A percentile compares a stretch with the other conserved stretches of the same genome.
phyloP scores from a whole-genome alignment of 306 rosid species.

The Castanea sativa region DNA sequence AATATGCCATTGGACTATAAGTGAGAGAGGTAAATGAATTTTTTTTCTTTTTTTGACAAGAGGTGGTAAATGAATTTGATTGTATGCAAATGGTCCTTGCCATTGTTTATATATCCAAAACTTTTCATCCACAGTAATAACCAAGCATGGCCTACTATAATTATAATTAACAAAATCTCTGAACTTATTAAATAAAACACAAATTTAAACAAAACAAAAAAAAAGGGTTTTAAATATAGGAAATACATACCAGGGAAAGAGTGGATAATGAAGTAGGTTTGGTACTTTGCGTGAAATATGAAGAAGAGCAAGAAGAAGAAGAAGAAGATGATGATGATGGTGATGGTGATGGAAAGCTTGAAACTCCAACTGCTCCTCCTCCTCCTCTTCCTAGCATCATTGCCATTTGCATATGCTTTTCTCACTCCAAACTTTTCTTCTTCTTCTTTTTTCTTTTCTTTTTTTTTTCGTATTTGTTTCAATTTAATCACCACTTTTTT shows the following conservation, averaged over 20 bases:
- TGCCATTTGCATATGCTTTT: conserved; percentile 48
- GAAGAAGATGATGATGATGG: conserved; percentile 26
- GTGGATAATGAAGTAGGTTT: conserved; percentile 36
- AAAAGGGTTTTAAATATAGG: neutral
- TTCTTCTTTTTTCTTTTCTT: neutral
- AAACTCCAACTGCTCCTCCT: conserved; percentile 38
- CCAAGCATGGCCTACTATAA: too few species aligned
- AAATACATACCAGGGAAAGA: conserved; percentile 44
- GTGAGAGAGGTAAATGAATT: too few species aligned
- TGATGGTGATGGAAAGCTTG: conserved; percentile 45
- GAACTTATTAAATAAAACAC: neutral
- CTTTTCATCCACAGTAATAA: too few species aligned
- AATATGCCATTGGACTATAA: too few species aligned
- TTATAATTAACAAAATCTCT: neutral
- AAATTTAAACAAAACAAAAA: neutral
- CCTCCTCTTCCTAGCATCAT: conserved; percentile 55
- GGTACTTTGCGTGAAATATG: conserved; percentile 47
- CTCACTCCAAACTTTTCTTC: neutral
- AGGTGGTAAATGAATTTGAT: too few species aligned
- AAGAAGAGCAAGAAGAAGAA: conserved; percentile 42
- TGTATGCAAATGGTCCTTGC: neutral
- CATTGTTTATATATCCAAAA: too few species aligned
- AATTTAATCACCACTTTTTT: conserved; percentile 23
- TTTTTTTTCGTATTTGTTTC: neutral
- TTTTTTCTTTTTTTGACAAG: too few species aligned